These are phyloP conservation scores for Pseudogymnoascus verrucosus DNA, from an alignment of 2,329 filamentous ascomycete genomes.

Conservation along the genomic window DNA sequence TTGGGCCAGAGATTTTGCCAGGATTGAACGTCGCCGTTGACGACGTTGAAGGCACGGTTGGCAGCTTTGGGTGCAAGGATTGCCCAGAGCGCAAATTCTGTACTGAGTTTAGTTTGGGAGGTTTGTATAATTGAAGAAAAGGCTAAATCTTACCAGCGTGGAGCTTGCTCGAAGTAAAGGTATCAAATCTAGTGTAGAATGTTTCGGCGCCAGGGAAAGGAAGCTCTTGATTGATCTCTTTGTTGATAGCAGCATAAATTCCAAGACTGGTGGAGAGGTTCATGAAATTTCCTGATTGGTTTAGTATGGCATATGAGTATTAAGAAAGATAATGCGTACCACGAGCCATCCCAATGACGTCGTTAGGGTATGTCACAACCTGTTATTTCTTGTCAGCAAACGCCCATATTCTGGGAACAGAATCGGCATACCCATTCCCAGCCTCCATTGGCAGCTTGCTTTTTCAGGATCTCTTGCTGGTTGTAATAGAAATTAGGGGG, in stretches of 20 bases:
- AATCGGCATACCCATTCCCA: background rate
- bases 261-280: constrained; percentile 15
- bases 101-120: background rate
- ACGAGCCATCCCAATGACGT: constrained; percentile 35
- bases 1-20: constrained; percentile 35
- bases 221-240: constrained; percentile 27
- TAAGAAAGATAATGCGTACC: constrained; percentile 13
- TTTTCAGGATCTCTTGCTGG: constrained; percentile 37
- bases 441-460: constrained; percentile 12
- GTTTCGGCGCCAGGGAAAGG: constrained; percentile 26
- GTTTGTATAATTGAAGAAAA: background rate
- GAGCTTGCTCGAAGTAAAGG: background rate
- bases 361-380: constrained; percentile 37
- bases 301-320: background rate
- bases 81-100: constrained; percentile 12
- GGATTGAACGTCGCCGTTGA: constrained; percentile 31
- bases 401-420: background rate
- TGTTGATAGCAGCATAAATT: constrained; percentile 23
- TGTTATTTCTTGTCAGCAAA: constrained; percentile 29
- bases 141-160: background rate
- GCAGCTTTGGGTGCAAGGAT: constrained; percentile 15
- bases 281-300: constrained; percentile 28
- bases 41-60: constrained; percentile 36
- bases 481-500: constrained; percentile 43
- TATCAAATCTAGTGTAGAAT: background rate